phyloP scores from a whole-genome alignment of 2,329 filamentous ascomycete genomes.

The Teratosphaeria destructans region DNA sequence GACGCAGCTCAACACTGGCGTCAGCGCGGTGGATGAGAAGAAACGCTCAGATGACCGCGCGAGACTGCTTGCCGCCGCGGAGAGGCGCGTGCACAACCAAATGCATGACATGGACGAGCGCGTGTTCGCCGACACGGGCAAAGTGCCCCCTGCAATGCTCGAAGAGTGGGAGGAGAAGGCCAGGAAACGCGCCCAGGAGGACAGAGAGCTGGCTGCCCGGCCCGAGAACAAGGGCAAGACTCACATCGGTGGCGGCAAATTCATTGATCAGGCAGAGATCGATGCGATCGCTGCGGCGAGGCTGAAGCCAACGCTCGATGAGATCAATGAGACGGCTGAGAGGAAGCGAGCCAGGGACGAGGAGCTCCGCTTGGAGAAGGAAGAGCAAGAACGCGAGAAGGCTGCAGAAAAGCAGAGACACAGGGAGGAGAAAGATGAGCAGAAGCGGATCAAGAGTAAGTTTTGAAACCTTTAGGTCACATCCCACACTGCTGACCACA shows the following conservation, averaged over 20 bases:
- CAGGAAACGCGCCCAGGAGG: conserved; percentile 55
- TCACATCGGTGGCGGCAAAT: conserved; percentile 71
- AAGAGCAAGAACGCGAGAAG: conserved; percentile 51
- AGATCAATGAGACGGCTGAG: conserved; percentile 71
- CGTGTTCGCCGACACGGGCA: conserved; percentile 66
- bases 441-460: conserved; percentile 48
- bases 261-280: conserved; percentile 66
- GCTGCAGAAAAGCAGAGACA: conserved; percentile 42
- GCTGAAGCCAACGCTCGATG: conserved; percentile 73
- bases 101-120: conserved; percentile 74
- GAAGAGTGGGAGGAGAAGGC: conserved; percentile 74
- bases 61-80: conserved; percentile 64
- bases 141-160: conserved; percentile 55
- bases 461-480: conserved; percentile 3
- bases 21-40: conserved; percentile 59
- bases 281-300: conserved; percentile 67
- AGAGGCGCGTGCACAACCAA: conserved; percentile 72
- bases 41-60: conserved; percentile 69
- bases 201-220: conserved; percentile 45
- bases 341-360: conserved; percentile 57
- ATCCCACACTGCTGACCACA: conserved; percentile 4
- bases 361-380: conserved; percentile 52
- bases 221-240: conserved; percentile 46
- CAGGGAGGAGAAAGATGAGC: conserved; percentile 35
- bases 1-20: conserved; percentile 60